These are phyloP conservation scores for Voacanga thouarsii DNA, from an alignment of 257 asterid species.

Conservation along the genomic window DNA sequence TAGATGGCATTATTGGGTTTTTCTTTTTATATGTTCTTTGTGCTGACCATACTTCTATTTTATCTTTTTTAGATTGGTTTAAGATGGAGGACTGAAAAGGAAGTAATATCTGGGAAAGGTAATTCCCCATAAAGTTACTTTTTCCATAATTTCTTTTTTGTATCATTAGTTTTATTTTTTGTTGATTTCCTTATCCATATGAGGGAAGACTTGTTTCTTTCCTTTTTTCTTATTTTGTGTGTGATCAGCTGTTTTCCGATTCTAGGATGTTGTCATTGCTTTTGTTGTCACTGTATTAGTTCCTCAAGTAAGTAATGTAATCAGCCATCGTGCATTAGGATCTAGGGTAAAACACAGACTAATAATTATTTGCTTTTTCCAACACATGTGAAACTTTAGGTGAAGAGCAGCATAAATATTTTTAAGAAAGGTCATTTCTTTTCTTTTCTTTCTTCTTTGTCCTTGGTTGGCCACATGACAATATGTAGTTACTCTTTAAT, in stretches of 20 bases:
- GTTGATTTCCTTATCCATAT: neutral
- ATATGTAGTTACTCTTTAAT: neutral
- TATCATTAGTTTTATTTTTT: neutral
- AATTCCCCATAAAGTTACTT: slow-evolving; percentile 16
- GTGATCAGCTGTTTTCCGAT: neutral
- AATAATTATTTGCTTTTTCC: neutral
- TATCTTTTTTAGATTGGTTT: slow-evolving; percentile 72
- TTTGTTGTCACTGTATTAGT: slow-evolving; percentile 6
- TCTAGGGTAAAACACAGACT: neutral
- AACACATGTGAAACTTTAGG: neutral
- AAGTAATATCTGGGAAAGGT: slow-evolving; percentile 99
- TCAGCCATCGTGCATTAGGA: neutral
- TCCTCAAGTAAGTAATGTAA: neutral
- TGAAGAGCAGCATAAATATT: too few species aligned
- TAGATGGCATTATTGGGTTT: neutral
- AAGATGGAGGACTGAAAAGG: slow-evolving; percentile 98
- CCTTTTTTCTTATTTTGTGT: neutral
- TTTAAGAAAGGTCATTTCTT: too few species aligned
- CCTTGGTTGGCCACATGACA: neutral
- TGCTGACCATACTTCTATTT: slow-evolving; percentile 15
- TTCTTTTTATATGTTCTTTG: neutral
- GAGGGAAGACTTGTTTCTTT: neutral
- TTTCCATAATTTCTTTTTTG: neutral
- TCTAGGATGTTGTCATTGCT: neutral
- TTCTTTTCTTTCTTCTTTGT: too few species aligned